phyloP scores from a whole-genome alignment of 306 rosid genomes.

The Canavalia gladiata region DNA sequence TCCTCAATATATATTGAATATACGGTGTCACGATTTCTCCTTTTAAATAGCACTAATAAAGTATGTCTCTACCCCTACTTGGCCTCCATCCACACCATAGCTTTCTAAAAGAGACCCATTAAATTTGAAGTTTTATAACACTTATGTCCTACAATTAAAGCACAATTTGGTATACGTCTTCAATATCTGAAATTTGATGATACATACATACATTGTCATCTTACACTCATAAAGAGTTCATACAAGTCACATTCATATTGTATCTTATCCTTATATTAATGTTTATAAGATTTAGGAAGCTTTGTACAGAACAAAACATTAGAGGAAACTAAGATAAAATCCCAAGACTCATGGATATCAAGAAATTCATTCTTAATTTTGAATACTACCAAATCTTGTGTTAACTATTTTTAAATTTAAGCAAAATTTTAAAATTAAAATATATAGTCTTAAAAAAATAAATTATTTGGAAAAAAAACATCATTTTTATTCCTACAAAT shows the following conservation, averaged over 20 bases:
- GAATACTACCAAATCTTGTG: background rate
- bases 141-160: background rate
- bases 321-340: background rate
- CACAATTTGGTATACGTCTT: background rate
- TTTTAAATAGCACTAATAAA: background rate
- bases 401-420: background rate
- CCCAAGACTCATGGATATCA: background rate
- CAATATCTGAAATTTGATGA: background rate
- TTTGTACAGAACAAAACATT: background rate
- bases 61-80: background rate
- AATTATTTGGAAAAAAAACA: too few relatives aligned
- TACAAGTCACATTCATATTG: background rate
- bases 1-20: slow-evolving; percentile 1
- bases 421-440: background rate
- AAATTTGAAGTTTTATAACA: background rate
- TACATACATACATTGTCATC: background rate
- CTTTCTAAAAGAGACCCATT: background rate
- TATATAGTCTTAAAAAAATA: too few relatives aligned
- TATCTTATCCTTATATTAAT: background rate
- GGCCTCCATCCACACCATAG: background rate
- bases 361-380: background rate
- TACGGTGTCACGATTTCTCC: background rate
- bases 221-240: background rate
- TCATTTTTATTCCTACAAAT: too few relatives aligned
- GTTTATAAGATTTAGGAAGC: background rate